Conservation (phyloP, 148 eudicot species). For the Arbutus unedo region DNA sequence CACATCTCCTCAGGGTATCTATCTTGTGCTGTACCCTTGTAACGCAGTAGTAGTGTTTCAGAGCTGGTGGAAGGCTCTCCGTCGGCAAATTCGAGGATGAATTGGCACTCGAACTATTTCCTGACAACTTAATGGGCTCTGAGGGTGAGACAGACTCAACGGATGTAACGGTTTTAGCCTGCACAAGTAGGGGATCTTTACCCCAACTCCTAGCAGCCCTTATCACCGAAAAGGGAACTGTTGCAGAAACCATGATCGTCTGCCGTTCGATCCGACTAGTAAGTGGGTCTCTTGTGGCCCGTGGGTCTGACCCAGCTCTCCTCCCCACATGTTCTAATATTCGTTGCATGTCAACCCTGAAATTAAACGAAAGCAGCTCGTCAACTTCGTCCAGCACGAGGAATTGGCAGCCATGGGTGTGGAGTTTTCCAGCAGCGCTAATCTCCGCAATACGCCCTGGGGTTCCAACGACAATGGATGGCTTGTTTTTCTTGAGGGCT, state of each 20-base stretch:
- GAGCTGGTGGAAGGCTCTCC: slow-evolving; percentile 72
- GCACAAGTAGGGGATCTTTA: slow-evolving; percentile 68
- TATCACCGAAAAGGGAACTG: slow-evolving; percentile 83
- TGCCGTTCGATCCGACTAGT: slow-evolving; percentile 41
- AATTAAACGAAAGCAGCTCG: slow-evolving; percentile 76
- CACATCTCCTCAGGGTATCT: slow-evolving; percentile 77
- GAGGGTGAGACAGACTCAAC: slow-evolving; percentile 52
- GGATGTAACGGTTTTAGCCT: slow-evolving; percentile 59
- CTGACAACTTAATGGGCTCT: slow-evolving; percentile 32
- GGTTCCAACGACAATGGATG: slow-evolving; percentile 84
- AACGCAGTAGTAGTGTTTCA: slow-evolving; percentile 70
- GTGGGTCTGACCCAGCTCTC: slow-evolving; percentile 46
- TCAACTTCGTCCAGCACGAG: slow-evolving; percentile 89
- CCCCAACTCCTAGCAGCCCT: slow-evolving; percentile 91
- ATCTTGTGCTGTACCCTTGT: slow-evolving; percentile 78
- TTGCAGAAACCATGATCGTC: slow-evolving; percentile 93
- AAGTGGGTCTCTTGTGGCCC: slow-evolving; percentile 15
- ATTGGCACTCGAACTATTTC: slow-evolving; percentile 25
- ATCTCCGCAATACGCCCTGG: slow-evolving; percentile 93
- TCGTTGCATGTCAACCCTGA: slow-evolving; percentile 90
- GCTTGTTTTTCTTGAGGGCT: slow-evolving; percentile 89
- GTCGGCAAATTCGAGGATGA: slow-evolving; percentile 34
- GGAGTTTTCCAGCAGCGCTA: slow-evolving; percentile 83
- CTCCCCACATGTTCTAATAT: slow-evolving; percentile 89
- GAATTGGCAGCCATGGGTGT: slow-evolving; percentile 71